Conservation (phyloP, 78 protist genomes). For the Andalucia godoyi region DNA sequence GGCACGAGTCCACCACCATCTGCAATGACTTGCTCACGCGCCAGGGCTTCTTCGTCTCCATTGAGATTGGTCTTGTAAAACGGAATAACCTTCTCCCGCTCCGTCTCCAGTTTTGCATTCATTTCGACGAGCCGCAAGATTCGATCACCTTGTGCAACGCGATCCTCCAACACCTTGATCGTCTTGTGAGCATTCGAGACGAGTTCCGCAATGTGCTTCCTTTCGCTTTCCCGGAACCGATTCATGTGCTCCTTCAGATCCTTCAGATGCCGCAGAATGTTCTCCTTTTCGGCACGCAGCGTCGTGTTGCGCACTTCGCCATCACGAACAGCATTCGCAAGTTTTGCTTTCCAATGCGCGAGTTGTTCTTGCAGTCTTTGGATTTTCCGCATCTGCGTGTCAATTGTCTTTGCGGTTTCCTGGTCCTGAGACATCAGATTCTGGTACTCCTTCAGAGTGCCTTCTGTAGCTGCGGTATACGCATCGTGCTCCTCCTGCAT, state of each 20-base stretch:
- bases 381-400: slow-evolving; percentile 9
- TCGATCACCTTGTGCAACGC: slow-evolving; percentile 3
- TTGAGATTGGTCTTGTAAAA: slow-evolving; percentile 2
- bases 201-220: slow-evolving; percentile 3
- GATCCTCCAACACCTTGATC: not conserved
- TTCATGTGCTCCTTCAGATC: slow-evolving; percentile 49
- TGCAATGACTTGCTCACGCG: too few relatives aligned
- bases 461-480: not conserved
- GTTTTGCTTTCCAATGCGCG: slow-evolving; percentile 18
- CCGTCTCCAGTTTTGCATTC: slow-evolving; percentile 49
- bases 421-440: not conserved
- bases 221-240: slow-evolving; percentile 22
- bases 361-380: slow-evolving; percentile 30
- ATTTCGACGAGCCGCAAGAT: slow-evolving; percentile 42
- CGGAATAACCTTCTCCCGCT: slow-evolving; percentile 44
- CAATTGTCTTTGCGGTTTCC: slow-evolving; percentile 4
- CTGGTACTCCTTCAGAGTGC: not conserved
- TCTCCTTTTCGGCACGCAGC: slow-evolving; percentile 22
- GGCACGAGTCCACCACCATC: too few relatives aligned
- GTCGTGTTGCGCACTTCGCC: slow-evolving; percentile 37
- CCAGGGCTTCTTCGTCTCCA: not conserved
- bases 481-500: not conserved
- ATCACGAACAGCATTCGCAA: slow-evolving; percentile 19
- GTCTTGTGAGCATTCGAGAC: not conserved
- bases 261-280: slow-evolving; percentile 13